Conservation (phyloP, 176 grass and related monocot species). For the Juncus inflexus region DNA sequence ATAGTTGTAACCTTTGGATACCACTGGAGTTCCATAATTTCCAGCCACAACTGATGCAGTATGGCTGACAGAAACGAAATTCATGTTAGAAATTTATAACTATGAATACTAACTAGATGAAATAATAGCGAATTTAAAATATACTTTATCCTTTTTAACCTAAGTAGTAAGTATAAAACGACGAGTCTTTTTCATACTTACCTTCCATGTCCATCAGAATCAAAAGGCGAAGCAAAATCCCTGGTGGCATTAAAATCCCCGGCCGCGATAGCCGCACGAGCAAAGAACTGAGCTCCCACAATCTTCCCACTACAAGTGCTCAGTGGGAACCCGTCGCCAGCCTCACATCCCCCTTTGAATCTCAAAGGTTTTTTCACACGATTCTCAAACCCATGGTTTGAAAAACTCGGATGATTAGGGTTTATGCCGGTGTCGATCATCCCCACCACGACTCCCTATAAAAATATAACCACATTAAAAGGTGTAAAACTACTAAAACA, state of each 20-base stretch:
- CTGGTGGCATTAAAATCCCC: slow-evolving; percentile 82
- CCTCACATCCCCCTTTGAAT: slow-evolving; percentile 74
- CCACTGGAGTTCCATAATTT: slow-evolving; percentile 49
- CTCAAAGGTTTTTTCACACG: slow-evolving; percentile 25
- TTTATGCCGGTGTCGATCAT: slow-evolving; percentile 95
- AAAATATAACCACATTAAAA: no score
- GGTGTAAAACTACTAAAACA: no score
- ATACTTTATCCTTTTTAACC: no score
- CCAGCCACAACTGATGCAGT: slow-evolving; percentile 76
- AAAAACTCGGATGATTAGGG: slow-evolving; percentile 75
- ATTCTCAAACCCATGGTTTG: slow-evolving; percentile 21
- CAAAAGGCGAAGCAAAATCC: slow-evolving; percentile 89
- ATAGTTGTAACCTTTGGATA: slow-evolving; percentile 66
- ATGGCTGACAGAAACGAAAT: slow-evolving; percentile 44
- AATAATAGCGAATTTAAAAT: slow-evolving; percentile 3
- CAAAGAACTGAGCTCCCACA: slow-evolving; percentile 74
- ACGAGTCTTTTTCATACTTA: slow-evolving; percentile 8
- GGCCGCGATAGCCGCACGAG: slow-evolving; percentile 47
- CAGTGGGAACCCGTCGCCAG: slow-evolving; percentile 59
- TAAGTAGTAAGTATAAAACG: no score
- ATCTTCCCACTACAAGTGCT: slow-evolving; percentile 79
- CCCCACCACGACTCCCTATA: slow-evolving; percentile 57
- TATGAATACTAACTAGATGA: background rate
- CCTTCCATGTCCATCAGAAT: slow-evolving; percentile 98
- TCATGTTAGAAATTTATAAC: slow-evolving; percentile 2